Evolutionary conservation across 257 asterid genomes (phyloP).

Genomic region (Solanum commersonii): DNA sequence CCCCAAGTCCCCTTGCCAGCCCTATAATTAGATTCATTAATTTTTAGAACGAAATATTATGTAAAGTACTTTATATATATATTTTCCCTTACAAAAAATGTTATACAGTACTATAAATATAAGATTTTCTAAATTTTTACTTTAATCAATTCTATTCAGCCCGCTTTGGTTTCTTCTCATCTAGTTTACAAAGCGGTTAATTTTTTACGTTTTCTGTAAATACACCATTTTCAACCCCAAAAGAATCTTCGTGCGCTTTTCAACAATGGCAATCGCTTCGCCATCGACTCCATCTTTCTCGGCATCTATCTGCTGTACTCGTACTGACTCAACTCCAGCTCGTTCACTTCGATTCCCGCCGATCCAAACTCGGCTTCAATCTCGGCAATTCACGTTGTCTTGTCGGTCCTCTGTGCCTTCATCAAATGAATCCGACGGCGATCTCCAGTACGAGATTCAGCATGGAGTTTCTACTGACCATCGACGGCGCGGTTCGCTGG

Average conservation of each 20-base stretch:
- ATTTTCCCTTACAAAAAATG: no score
- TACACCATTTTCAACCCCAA: background rate
- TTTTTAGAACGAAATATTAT: no score
- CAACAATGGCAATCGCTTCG: slow-evolving; percentile 63
- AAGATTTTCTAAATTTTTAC: no score
- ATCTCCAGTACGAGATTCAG: slow-evolving; percentile 49
- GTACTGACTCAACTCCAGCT: slow-evolving; percentile 10
- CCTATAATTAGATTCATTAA: no score
- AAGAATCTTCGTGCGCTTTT: background rate
- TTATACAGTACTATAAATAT: no score
- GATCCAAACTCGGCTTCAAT: slow-evolving; percentile 2
- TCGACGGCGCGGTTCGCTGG: slow-evolving; percentile 43
- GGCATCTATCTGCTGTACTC: slow-evolving; percentile 23
- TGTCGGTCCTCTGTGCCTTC: slow-evolving; percentile 19
- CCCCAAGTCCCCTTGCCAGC: no score
- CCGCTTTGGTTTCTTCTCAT: background rate
- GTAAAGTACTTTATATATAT: no score
- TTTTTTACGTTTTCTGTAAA: background rate
- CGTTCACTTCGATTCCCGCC: slow-evolving; percentile 16
- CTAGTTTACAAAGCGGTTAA: background rate
- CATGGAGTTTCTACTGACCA: slow-evolving; percentile 17
- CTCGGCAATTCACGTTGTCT: slow-evolving; percentile 5
- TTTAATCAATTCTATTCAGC: background rate
- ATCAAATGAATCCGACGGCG: slow-evolving; percentile 23
- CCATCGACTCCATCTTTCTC: slow-evolving; percentile 51